A percentile compares a stretch with the other conserved stretches of the same genome.
Conservation (phyloP, 2,329 filamentous ascomycete species). For the Clathrospora elynae region DNA sequence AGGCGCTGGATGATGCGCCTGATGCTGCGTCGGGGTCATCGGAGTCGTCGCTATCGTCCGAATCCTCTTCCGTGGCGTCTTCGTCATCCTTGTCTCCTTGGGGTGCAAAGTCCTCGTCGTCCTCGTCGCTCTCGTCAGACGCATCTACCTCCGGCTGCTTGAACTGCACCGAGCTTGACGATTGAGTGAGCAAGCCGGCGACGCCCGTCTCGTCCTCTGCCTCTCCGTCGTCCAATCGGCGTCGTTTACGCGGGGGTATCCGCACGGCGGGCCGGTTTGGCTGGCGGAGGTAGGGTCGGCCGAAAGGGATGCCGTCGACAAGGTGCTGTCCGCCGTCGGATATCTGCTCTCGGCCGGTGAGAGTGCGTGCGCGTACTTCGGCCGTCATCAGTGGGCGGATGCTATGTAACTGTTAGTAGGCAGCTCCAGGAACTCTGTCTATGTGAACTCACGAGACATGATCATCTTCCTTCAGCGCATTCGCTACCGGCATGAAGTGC, state of each 20-base stretch:
- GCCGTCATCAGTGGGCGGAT: slow-evolving; percentile 77
- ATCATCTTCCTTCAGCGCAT: slow-evolving; percentile 79
- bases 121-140: slow-evolving; percentile 21
- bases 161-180: slow-evolving; percentile 34
- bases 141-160: slow-evolving; percentile 16
- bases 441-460: slow-evolving; percentile 72
- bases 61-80: slow-evolving; percentile 15
- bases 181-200: slow-evolving; percentile 17
- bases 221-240: slow-evolving; percentile 44
- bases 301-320: slow-evolving; percentile 84
- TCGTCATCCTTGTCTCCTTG: slow-evolving; percentile 21
- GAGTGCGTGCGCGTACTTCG: slow-evolving; percentile 72
- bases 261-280: slow-evolving; percentile 68
- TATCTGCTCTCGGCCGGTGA: slow-evolving; percentile 83
- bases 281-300: slow-evolving; percentile 68
- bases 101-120: slow-evolving; percentile 38
- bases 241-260: slow-evolving; percentile 76
- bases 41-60: slow-evolving; percentile 16
- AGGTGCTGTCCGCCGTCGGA: slow-evolving; percentile 77
- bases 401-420: slow-evolving; percentile 50
- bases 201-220: slow-evolving; percentile 24
- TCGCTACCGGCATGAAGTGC: slow-evolving; percentile 76
- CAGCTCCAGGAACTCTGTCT: neutral
- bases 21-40: slow-evolving; percentile 16
- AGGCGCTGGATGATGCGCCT: slow-evolving; percentile 16